These are phyloP conservation scores for Rutstroemia sydowiana DNA, from an alignment of 2,329 filamentous ascomycete species.

Conservation along the genomic window DNA sequence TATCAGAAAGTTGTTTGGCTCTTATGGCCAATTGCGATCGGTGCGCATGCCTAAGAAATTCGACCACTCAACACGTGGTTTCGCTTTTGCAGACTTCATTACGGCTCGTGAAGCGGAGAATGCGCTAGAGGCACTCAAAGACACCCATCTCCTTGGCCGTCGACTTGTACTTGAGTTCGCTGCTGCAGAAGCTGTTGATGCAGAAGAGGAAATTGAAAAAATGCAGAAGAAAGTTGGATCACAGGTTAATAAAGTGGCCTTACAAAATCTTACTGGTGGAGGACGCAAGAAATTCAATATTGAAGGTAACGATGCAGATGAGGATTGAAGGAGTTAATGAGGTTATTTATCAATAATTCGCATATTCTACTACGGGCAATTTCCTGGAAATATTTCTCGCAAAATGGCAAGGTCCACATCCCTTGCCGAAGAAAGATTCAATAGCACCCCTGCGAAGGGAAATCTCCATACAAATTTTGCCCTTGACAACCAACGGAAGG, in stretches of 20 bases:
- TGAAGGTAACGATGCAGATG: conserved; percentile 56
- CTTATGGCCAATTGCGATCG: conserved; percentile 86
- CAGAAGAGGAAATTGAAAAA: conserved; percentile 91
- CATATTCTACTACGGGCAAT: conserved; percentile 9
- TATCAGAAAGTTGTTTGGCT: conserved; percentile 73
- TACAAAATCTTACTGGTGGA: conserved; percentile 78
- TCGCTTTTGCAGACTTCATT: conserved; percentile 94
- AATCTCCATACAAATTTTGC: not conserved
- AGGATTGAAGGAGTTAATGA: conserved; percentile 29
- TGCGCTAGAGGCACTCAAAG: conserved; percentile 81
- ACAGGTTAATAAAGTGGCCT: conserved; percentile 82
- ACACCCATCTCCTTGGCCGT: conserved; percentile 88
- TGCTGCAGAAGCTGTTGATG: conserved; percentile 78
- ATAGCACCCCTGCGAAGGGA: conserved; percentile 3
- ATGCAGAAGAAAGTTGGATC: conserved; percentile 94
- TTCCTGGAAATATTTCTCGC: conserved; percentile 5
- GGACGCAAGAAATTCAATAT: conserved; percentile 86
- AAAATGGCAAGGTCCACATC: conserved; percentile 10
- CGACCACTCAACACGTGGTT: conserved; percentile 79
- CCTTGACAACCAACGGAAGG: conserved; percentile 7
- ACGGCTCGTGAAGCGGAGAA: conserved; percentile 83
- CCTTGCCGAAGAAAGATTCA: conserved; percentile 10
- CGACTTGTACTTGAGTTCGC: conserved; percentile 88
- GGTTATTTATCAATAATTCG: conserved; percentile 19
- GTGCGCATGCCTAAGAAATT: conserved; percentile 95